Evolutionary conservation across 345 rosid species (phyloP), one percentile per base, ranked within the genome.

Genomic region (Gossypium bickii): DNA sequence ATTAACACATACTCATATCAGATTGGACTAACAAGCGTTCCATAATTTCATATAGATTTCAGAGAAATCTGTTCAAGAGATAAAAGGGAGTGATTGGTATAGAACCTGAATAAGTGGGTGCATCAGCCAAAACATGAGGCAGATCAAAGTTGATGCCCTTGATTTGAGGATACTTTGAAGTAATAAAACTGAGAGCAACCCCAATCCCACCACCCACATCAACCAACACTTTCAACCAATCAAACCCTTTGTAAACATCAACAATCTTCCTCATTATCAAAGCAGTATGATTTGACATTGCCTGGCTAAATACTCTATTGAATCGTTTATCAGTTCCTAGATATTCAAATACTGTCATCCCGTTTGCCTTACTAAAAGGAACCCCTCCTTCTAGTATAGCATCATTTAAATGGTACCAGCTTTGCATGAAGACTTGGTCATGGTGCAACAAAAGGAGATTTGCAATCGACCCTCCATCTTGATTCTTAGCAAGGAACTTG

Each of bases 131-230:
- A 9, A 79, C 85, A 60, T 74, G 84, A 25, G 85, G 82, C 68
- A 82, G 48, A 72, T 86, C 87, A 66, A 66, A 84, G 58, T 81
- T 84, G 25, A 78, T 79, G 27, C 79, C 86, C 74, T 81, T 73
- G n/a, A 83, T 75, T 29, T 76, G 66, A 44, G 82, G 85, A 68
- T 78, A 68, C 55, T 79, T 79, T 2, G 82, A 70, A 45, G 80
- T 71, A 56, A 83, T 77, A n/a, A 76, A 24, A n/a, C 51, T 63
- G 2, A 83, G 76, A 20, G 83, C 52, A 25, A 76, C 74, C 59
- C 86, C 83, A 16, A 53, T 41, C 4, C 86, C 83, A 48, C 85
- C 86, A 1, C 86, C 88, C 3, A 79, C 88, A 73, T 85, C 86
- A 48, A 83, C 85, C 74, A 85, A 43, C 45, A 51, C 57, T 10